These are phyloP conservation scores for Scedosporium dehoogii DNA, from an alignment of 2,329 filamentous ascomycete species.

Conservation along the genomic window DNA sequence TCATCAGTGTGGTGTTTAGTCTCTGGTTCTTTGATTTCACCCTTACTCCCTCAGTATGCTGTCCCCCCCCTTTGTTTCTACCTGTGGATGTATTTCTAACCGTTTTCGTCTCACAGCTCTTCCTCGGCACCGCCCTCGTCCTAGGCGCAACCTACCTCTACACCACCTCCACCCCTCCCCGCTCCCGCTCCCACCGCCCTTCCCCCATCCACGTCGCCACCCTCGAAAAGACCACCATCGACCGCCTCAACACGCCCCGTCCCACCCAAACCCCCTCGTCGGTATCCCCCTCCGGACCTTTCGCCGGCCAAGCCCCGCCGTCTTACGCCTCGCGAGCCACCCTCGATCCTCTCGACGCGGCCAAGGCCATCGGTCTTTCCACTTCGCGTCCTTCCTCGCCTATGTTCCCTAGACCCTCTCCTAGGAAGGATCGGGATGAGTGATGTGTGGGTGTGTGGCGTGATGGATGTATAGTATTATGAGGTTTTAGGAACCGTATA, in stretches of 20 bases:
- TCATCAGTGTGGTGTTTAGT: slow-evolving; percentile 78
- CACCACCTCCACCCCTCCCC: slow-evolving; percentile 42
- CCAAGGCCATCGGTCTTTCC: slow-evolving; percentile 27
- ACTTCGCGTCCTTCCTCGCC: slow-evolving; percentile 39
- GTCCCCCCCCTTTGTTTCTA: background rate
- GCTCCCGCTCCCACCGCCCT: slow-evolving; percentile 45
- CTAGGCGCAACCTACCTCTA: slow-evolving; percentile 80
- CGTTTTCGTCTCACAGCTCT: slow-evolving; percentile 47
- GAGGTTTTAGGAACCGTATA: too few relatives aligned
- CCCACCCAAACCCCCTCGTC: background rate
- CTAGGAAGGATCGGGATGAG: slow-evolving; percentile 27
- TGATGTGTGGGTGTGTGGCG: slow-evolving; percentile 11
- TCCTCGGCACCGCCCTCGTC: slow-evolving; percentile 70
- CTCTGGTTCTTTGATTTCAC: slow-evolving; percentile 76
- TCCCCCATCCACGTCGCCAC: slow-evolving; percentile 58
- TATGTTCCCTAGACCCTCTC: slow-evolving; percentile 26
- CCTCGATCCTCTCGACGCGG: slow-evolving; percentile 30
- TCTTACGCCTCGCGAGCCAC: slow-evolving; percentile 13
- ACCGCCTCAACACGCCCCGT: slow-evolving; percentile 30
- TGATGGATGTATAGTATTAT: background rate
- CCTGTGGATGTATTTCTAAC: background rate
- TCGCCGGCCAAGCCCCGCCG: background rate
- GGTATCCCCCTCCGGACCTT: background rate
- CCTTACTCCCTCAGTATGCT: slow-evolving; percentile 60
- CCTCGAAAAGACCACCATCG: slow-evolving; percentile 66